Evolutionary conservation across 306 rosid species (phyloP).

Genomic region (Cicer cuneatum): DNA sequence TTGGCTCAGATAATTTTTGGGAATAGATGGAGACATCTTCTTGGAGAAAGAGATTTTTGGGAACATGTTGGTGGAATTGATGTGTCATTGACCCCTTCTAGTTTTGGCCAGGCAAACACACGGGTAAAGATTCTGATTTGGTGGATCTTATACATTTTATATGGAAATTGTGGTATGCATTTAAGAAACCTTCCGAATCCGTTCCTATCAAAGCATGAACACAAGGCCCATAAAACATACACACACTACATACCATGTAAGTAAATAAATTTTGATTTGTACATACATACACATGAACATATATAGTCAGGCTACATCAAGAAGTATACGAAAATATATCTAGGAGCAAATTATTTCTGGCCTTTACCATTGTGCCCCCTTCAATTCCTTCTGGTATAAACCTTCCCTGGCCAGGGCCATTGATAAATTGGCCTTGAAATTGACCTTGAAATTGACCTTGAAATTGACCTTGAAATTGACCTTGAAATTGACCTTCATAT

Average conservation of each 20-base stretch:
- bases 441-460: neutral
- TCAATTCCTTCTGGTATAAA: constrained; percentile 5
- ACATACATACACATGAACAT: neutral
- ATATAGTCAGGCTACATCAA: neutral
- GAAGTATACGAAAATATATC: constrained; percentile 5
- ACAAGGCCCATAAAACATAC: constrained; percentile 11
- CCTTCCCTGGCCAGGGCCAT: constrained; percentile 5
- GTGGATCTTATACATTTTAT: constrained; percentile 24
- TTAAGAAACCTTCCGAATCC: constrained; percentile 24
- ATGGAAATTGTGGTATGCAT: constrained; percentile 25
- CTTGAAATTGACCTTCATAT: constrained; percentile 6
- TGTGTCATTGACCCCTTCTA: constrained; percentile 86
- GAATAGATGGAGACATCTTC: constrained; percentile 94
- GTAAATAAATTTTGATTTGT: constrained; percentile 15
- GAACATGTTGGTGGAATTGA: constrained; percentile 96
- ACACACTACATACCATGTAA: constrained; percentile 1
- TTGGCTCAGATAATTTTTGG: constrained; percentile 87
- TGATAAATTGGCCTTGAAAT: constrained; percentile 3
- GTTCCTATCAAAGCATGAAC: constrained; percentile 15
- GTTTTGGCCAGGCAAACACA: constrained; percentile 99
- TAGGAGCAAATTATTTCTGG: neutral
- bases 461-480: neutral
- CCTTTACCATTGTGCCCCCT: constrained; percentile 8
- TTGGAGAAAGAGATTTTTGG: constrained; percentile 93
- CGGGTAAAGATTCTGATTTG: constrained; percentile 57